These are phyloP conservation scores for Lipomyces starkeyi DNA, from an alignment of 805 yeast species.

Conservation along the genomic window DNA sequence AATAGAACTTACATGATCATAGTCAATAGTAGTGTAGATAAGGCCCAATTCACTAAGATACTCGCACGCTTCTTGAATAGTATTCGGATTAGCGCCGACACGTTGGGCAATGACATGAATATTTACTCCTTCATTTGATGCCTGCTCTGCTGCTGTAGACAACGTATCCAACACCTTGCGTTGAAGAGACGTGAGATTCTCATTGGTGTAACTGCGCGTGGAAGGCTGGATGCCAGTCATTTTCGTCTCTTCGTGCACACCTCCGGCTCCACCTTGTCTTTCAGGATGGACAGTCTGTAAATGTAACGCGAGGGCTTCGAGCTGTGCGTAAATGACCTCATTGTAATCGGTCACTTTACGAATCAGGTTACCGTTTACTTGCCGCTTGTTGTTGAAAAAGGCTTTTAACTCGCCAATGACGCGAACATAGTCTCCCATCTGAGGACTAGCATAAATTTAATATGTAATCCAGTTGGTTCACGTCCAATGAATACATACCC, in stretches of 20 bases:
- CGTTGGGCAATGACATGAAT: slow-evolving; percentile 21
- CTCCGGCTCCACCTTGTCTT: neutral
- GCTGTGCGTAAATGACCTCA: slow-evolving; percentile 64
- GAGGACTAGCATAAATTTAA: slow-evolving; percentile 14
- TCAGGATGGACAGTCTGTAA: slow-evolving; percentile 12
- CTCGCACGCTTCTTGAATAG: slow-evolving; percentile 21
- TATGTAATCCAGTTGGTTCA: neutral
- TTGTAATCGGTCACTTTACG: slow-evolving; percentile 60
- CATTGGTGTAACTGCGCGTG: slow-evolving; percentile 19
- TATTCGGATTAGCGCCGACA: slow-evolving; percentile 11
- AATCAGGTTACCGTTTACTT: slow-evolving; percentile 57
- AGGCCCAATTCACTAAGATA: slow-evolving; percentile 29
- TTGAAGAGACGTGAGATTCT: slow-evolving; percentile 32
- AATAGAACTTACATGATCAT: slow-evolving; percentile 30
- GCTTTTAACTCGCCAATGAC: slow-evolving; percentile 55
- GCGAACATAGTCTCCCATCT: slow-evolving; percentile 54
- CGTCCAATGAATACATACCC: neutral
- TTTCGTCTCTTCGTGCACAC: neutral
- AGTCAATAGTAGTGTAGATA: slow-evolving; percentile 35
- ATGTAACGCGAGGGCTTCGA: slow-evolving; percentile 52
- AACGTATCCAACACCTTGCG: slow-evolving; percentile 25
- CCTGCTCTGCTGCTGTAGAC: slow-evolving; percentile 8
- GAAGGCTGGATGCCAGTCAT: slow-evolving; percentile 8
- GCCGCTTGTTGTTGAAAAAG: slow-evolving; percentile 56
- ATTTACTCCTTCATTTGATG: slow-evolving; percentile 35